A percentile compares a stretch with the other conserved stretches of the same genome.
Conservation (phyloP, 2,329 filamentous ascomycete species). For the Microdochium nivale region DNA sequence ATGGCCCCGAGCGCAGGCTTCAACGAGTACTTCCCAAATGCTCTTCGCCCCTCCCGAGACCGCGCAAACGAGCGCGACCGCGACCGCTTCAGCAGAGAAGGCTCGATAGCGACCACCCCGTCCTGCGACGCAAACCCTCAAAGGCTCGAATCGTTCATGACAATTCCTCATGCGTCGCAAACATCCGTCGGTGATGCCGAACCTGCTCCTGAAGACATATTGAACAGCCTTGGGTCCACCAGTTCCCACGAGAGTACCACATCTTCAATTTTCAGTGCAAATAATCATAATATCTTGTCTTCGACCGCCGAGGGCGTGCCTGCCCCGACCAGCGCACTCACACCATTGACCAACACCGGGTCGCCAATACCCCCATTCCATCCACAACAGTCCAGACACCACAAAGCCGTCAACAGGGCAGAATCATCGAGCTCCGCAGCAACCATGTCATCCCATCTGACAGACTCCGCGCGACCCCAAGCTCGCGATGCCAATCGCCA, state of each 20-base stretch:
- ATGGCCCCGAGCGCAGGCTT: constrained; percentile 65
- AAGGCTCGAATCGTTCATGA: constrained; percentile 19
- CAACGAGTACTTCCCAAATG: constrained; percentile 79
- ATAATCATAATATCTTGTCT: constrained; percentile 30
- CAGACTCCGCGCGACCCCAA: constrained; percentile 33
- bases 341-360: constrained; percentile 42
- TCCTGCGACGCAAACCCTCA: constrained; percentile 22
- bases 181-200: constrained; percentile 46
- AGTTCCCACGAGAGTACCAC: constrained; percentile 63
- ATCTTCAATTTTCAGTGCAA: constrained; percentile 61
- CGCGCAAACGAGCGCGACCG: constrained; percentile 53
- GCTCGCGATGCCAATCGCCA: constrained; percentile 48
- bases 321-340: constrained; percentile 34
- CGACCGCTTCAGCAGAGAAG: constrained; percentile 37
- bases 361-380: constrained; percentile 40
- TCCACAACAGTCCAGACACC: constrained; percentile 41
- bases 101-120: constrained; percentile 16
- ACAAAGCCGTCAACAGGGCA: constrained; percentile 26
- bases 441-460: constrained; percentile 15
- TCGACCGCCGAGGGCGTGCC: constrained; percentile 30
- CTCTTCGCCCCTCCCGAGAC: constrained; percentile 56
- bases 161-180: constrained; percentile 26
- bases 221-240: constrained; percentile 63
- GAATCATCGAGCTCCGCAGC: constrained; percentile 20
- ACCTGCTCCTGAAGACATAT: constrained; percentile 53